Evolutionary conservation across 2,329 filamentous ascomycete genomes (phyloP), one percentile per base, ranked within the genome.

Genomic region (Diaporthe citriasiana): DNA sequence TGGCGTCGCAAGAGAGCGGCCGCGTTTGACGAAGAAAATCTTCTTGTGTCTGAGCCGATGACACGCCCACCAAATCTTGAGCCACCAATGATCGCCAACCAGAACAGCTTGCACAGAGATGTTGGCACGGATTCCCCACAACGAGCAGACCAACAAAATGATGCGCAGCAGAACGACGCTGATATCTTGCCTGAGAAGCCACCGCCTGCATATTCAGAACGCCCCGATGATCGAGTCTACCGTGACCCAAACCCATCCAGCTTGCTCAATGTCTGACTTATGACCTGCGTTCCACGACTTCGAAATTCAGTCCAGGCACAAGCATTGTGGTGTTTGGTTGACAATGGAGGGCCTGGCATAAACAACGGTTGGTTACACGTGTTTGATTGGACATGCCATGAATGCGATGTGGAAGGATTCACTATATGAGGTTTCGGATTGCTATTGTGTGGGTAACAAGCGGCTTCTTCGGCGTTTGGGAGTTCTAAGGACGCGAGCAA

Each of bases 401-500:
- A 33, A 38, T 7, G 30, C 6, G 19, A 33, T 13, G 22, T 38
- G 55, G 9, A 22, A 38, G 30, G 9, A 5, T 57, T 38, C 2
- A n/a, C n/a, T n/a, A n/a, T 8, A 9, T n/a, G 4, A 15, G 9
- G 33, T n/a, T n/a, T 7, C 8, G 3, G 5, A 17, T 38, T 4
- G 25, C 10, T 22, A 3, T 47, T 17, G 8, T 12, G 17, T 15
- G 12, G 25, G 33, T 13, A 5, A 33, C 13, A 25, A 25, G 4
- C 22, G 25, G 19, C 30, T 25, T 13, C 19, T 6, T 51, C 22
- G 8, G 13, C 9, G 22, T 66, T 27, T 10, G 3, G 13, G 30
- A 25, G 6, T 12, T 19, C 3, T 13, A 6, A 47, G 7, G 8
- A 4, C 7, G 2, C 0, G 56, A 6, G 35, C 0, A 5, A 10